phyloP scores from a whole-genome alignment of 768 basidiomycete genomes.

The Naganishia vaughanmartiniae region DNA sequence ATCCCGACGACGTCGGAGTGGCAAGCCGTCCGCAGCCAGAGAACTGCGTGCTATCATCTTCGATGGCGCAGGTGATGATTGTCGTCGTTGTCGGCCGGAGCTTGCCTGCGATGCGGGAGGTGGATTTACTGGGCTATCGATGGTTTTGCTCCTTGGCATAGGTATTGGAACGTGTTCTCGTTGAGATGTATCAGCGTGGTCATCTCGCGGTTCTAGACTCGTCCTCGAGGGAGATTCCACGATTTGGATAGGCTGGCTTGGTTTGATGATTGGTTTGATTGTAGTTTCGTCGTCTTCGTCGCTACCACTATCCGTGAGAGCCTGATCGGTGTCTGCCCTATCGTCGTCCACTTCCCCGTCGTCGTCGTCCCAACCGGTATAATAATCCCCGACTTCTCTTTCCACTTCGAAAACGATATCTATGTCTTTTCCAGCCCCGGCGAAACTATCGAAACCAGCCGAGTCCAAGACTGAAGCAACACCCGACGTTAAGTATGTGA shows the following conservation, averaged over 20 bases:
- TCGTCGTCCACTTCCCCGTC: constrained; percentile 41
- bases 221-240: neutral
- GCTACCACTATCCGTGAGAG: constrained; percentile 5
- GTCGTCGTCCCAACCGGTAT: constrained; percentile 50
- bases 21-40: constrained; percentile 14
- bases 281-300: constrained; percentile 32
- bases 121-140: neutral
- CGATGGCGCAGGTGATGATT: constrained; percentile 13
- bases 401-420: constrained; percentile 50
- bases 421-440: constrained; percentile 44
- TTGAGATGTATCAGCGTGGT: neutral
- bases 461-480: constrained; percentile 20
- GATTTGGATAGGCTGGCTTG: constrained; percentile 23
- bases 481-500: neutral
- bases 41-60: constrained; percentile 12
- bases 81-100: constrained; percentile 22
- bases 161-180: neutral
- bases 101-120: constrained; percentile 27
- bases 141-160: constrained; percentile 18
- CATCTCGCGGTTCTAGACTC: neutral
- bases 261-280: constrained; percentile 20
- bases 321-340: constrained; percentile 19
- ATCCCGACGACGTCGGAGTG: constrained; percentile 37
- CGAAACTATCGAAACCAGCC: constrained; percentile 49
- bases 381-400: constrained; percentile 48